phyloP scores from a whole-genome alignment of 495 filamentous ascomycete genomes.

The Amorphotheca resinae region DNA sequence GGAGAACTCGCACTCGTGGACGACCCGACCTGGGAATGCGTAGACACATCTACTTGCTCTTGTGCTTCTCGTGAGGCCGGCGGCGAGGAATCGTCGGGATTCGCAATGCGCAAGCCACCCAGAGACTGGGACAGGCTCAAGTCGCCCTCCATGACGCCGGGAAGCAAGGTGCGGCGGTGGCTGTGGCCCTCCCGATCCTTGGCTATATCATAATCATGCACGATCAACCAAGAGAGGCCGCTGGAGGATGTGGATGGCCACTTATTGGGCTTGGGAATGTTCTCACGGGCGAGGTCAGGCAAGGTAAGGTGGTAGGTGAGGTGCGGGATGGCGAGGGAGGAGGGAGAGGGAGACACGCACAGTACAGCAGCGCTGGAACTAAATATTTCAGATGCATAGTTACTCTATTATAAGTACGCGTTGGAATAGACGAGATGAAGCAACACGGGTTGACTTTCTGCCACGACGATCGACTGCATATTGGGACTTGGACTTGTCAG shows the following conservation, averaged over 20 bases:
- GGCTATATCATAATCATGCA: constrained; percentile 3
- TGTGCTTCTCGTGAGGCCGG: constrained; percentile 29
- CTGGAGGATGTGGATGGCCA: not conserved
- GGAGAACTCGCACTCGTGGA: constrained; percentile 12
- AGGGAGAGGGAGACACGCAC: too few species aligned
- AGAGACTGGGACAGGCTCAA: constrained; percentile 85
- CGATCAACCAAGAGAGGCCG: not conserved
- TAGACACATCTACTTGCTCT: constrained; percentile 2
- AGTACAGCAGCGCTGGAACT: too few species aligned
- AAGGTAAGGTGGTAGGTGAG: too few species aligned
- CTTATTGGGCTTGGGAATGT: not conserved
- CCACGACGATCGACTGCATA: too few species aligned
- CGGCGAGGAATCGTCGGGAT: constrained; percentile 72
- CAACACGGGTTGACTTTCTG: too few species aligned
- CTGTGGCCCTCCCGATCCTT: not conserved
- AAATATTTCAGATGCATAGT: too few species aligned
- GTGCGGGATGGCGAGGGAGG: too few species aligned
- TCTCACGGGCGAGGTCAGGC: not conserved
- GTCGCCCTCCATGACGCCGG: constrained; percentile 67
- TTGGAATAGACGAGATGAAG: too few species aligned
- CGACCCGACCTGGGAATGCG: constrained; percentile 25
- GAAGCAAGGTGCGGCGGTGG: not conserved
- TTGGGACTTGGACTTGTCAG: too few species aligned
- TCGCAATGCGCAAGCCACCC: constrained; percentile 92
- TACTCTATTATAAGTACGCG: too few species aligned